A percentile compares a stretch with the other conserved stretches of the same genome.
These are phyloP conservation scores for Alternaria atra DNA, from an alignment of 2,329 filamentous ascomycete species.

Conservation along the genomic window DNA sequence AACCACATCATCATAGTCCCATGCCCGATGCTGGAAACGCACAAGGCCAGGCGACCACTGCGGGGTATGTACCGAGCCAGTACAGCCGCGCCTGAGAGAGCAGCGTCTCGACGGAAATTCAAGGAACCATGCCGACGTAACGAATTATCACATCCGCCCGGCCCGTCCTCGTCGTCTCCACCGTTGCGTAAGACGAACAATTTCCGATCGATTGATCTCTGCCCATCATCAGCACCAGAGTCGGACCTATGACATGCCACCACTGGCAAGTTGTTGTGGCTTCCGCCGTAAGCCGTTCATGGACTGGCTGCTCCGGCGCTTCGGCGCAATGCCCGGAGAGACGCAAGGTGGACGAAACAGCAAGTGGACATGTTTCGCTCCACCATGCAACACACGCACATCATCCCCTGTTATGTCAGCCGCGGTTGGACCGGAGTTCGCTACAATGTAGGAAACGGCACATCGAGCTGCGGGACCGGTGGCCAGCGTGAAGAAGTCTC, in stretches of 20 bases:
- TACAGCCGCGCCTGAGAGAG: slow-evolving; percentile 30
- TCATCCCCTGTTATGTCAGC: slow-evolving; percentile 26
- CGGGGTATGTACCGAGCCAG: slow-evolving; percentile 29
- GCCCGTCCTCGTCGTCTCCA: slow-evolving; percentile 10
- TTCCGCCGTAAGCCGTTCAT: slow-evolving; percentile 16
- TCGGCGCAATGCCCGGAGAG: slow-evolving; percentile 25
- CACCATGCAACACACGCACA: slow-evolving; percentile 12
- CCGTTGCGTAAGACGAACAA: slow-evolving; percentile 7
- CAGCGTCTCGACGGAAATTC: slow-evolving; percentile 2
- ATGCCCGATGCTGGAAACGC: slow-evolving; percentile 25
- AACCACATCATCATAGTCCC: slow-evolving; percentile 36
- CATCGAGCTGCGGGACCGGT: slow-evolving; percentile 12
- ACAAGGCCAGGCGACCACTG: slow-evolving; percentile 25
- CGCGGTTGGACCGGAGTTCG: slow-evolving; percentile 18
- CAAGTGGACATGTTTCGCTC: slow-evolving; percentile 16
- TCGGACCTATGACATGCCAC: slow-evolving; percentile 14
- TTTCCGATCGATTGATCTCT: slow-evolving; percentile 14
- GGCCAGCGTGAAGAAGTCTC: slow-evolving; percentile 16
- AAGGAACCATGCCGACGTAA: slow-evolving; percentile 11
- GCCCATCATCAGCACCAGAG: slow-evolving; percentile 7
- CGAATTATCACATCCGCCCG: slow-evolving; percentile 10
- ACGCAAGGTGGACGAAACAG: slow-evolving; percentile 17
- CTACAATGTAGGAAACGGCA: slow-evolving; percentile 4
- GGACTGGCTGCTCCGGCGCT: slow-evolving; percentile 15
- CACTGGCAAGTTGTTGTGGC: slow-evolving; percentile 8